Percentiles rank a stretch among this genome's conserved stretches.
Evolutionary conservation across 208 protist genomes (phyloP).

Genomic region (Acanthamoeba triangularis): DNA sequence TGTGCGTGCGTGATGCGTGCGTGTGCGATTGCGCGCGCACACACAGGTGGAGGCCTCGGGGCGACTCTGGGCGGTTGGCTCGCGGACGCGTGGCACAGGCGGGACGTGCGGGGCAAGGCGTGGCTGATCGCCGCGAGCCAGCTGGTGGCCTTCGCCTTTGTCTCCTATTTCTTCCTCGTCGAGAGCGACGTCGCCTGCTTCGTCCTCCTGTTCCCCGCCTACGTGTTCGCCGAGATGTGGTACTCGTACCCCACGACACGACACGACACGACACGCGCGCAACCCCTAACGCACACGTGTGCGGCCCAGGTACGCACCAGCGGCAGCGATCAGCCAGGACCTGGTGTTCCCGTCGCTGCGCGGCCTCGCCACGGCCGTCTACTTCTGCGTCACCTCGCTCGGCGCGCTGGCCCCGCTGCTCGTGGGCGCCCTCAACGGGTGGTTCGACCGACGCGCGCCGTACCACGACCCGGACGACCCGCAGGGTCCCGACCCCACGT

Average conservation of each 20-base stretch:
- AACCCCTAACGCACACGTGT: background rate
- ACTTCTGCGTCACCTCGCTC: slow-evolving; percentile 13
- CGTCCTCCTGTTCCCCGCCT: too few relatives aligned
- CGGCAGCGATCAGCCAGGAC: slow-evolving; percentile 5
- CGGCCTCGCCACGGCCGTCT: slow-evolving; percentile 4
- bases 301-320: background rate
- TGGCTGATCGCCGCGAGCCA: slow-evolving; percentile 18
- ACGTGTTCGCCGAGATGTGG: slow-evolving; percentile 8
- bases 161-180: background rate
- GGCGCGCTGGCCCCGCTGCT: slow-evolving; percentile 5
- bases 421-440: slow-evolving; percentile 3
- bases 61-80: slow-evolving; percentile 2
- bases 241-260: too few relatives aligned
- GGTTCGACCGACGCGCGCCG: background rate
- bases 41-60: background rate
- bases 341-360: background rate
- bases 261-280: too few relatives aligned
- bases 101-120: background rate
- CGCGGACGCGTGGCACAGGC: background rate
- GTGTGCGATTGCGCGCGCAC: background rate
- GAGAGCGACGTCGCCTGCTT: background rate
- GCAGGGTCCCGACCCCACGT: background rate
- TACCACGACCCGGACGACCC: background rate
- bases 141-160: background rate
- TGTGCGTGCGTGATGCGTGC: background rate